Evolutionary conservation across 208 protist species (phyloP).

Genomic region (Naegleria gruberi): DNA sequence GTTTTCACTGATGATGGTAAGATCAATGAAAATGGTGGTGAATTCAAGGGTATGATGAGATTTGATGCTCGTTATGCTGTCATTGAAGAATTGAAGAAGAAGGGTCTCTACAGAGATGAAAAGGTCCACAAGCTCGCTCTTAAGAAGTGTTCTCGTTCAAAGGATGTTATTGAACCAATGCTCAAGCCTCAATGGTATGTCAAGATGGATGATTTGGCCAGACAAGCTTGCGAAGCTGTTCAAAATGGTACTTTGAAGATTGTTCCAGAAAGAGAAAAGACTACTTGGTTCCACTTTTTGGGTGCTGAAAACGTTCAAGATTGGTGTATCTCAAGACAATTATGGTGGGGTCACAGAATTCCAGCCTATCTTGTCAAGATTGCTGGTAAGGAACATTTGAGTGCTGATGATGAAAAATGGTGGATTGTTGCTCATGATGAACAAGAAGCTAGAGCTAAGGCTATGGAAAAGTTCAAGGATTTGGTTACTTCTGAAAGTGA

Average conservation of each 20-base stretch:
- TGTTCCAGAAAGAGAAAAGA: constrained; percentile 75
- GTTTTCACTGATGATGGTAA: constrained; percentile 91
- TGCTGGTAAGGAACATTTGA: constrained; percentile 32
- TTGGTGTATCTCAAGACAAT: constrained; percentile 69
- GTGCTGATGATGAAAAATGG: constrained; percentile 17
- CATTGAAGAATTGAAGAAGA: constrained; percentile 76
- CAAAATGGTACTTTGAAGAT: constrained; percentile 81
- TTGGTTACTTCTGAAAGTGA: constrained; percentile 15
- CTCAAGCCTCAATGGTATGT: constrained; percentile 99
- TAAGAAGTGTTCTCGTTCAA: constrained; percentile 87
- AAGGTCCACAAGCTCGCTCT: constrained; percentile 87
- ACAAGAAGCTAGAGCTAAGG: constrained; percentile 85
- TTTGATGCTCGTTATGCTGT: constrained; percentile 85
- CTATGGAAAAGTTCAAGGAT: constrained; percentile 62
- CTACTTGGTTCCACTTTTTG: constrained; percentile 91
- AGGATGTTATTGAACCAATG: constrained; percentile 97
- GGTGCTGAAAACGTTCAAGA: constrained; percentile 75
- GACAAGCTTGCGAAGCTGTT: constrained; percentile 64
- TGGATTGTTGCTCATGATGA: constrained; percentile 84
- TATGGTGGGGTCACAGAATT: constrained; percentile 97
- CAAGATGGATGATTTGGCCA: constrained; percentile 77
- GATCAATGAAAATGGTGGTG: constrained; percentile 71
- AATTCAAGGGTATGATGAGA: constrained; percentile 87
- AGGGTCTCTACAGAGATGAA: constrained; percentile 74
- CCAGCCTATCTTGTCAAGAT: constrained; percentile 89